These are phyloP conservation scores for Coffea eugenioides DNA, from an alignment of 257 asterid genomes.

Conservation along the genomic window DNA sequence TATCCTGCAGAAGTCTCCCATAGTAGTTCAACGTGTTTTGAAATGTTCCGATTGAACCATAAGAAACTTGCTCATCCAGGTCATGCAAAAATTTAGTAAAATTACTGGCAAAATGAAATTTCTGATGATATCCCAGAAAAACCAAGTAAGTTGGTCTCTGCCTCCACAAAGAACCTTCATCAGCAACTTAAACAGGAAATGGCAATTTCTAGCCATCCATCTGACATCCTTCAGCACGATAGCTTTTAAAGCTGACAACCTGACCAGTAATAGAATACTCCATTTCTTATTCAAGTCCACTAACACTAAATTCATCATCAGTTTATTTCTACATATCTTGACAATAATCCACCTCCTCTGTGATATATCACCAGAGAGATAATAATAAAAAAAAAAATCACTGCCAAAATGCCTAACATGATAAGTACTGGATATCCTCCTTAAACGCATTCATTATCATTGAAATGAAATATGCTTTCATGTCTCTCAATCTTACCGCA, in stretches of 20 bases:
- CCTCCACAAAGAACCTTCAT: background rate
- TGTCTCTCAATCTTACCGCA: background rate
- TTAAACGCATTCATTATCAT: background rate
- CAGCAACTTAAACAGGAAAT: background rate
- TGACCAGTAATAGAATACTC: background rate
- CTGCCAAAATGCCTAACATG: background rate
- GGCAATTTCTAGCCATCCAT: background rate
- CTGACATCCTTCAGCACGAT: background rate
- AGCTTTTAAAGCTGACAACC: background rate
- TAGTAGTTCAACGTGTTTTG: background rate
- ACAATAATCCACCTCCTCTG: background rate
- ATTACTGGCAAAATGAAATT: background rate
- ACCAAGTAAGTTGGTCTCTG: background rate
- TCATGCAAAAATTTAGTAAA: background rate
- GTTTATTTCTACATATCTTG: background rate
- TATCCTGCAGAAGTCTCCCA: background rate
- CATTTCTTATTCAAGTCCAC: background rate
- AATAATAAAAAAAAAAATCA: background rate
- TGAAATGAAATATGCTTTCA: background rate
- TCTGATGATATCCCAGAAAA: background rate
- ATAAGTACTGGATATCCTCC: background rate
- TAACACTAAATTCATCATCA: too few relatives aligned
- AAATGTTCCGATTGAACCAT: background rate
- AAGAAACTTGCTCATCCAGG: background rate
- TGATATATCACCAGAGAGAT: background rate